Evolutionary conservation across 2,329 filamentous ascomycete genomes (phyloP).

Genomic region (Sporothrix luriei): DNA sequence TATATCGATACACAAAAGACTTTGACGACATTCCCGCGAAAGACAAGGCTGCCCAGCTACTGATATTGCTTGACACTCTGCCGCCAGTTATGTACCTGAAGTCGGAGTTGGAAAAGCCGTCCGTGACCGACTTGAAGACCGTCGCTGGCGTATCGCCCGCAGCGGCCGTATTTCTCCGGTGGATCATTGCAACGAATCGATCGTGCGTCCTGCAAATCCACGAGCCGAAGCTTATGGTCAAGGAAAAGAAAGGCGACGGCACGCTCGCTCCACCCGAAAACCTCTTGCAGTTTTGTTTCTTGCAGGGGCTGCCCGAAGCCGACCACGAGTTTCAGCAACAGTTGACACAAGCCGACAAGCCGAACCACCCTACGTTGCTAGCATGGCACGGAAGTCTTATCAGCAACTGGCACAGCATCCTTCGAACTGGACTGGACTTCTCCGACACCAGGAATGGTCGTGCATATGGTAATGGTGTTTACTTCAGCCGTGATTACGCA

Average conservation of each 20-base stretch:
- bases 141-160: slow-evolving; percentile 63
- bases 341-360: slow-evolving; percentile 49
- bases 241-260: background rate
- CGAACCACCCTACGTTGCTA: slow-evolving; percentile 69
- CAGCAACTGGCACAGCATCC: slow-evolving; percentile 85
- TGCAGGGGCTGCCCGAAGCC: slow-evolving; percentile 85
- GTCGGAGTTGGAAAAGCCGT: slow-evolving; percentile 48
- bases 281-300: slow-evolving; percentile 83
- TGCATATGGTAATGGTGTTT: slow-evolving; percentile 76
- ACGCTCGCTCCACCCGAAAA: slow-evolving; percentile 37
- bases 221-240: slow-evolving; percentile 36
- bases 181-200: slow-evolving; percentile 88
- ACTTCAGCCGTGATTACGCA: slow-evolving; percentile 66
- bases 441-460: slow-evolving; percentile 65
- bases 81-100: slow-evolving; percentile 64
- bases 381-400: slow-evolving; percentile 83
- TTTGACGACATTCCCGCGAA: slow-evolving; percentile 56
- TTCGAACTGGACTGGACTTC: slow-evolving; percentile 79
- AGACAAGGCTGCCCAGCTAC: slow-evolving; percentile 55
- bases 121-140: slow-evolving; percentile 47
- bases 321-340: slow-evolving; percentile 72
- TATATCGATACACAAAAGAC: slow-evolving; percentile 44
- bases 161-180: slow-evolving; percentile 70
- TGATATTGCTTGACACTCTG: slow-evolving; percentile 58
- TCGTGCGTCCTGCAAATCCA: slow-evolving; percentile 82